Evolutionary conservation across 345 rosid species (phyloP).

Genomic region (Erucastrum elatum): DNA sequence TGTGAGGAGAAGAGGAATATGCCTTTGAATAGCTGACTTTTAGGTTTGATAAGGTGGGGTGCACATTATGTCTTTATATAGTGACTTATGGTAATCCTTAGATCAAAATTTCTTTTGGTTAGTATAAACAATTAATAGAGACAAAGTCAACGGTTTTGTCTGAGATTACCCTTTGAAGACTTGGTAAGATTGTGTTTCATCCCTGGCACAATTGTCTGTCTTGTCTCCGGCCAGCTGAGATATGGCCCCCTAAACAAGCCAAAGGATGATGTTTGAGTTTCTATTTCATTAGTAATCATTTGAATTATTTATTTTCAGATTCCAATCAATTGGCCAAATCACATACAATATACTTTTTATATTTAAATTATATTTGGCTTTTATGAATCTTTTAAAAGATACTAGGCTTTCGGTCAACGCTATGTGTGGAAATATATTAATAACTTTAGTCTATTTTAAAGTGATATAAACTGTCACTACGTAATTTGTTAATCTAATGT

Average conservation of each 20-base stretch:
- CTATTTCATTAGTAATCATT: conserved; percentile 7
- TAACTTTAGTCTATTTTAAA: no score
- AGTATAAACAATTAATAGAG: conserved; percentile 16
- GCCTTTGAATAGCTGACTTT: conserved; percentile 31
- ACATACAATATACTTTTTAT: conserved; percentile 14
- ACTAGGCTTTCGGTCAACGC: neutral
- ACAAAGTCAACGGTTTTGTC: conserved; percentile 40
- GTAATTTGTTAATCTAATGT: no score
- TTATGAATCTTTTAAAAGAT: neutral
- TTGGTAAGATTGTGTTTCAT: conserved; percentile 36
- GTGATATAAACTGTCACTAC: no score
- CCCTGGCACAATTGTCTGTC: conserved; percentile 36
- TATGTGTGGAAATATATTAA: no score
- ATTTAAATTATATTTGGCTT: neutral
- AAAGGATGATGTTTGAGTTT: conserved; percentile 32
- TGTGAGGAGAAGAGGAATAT: conserved; percentile 19
- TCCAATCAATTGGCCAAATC: neutral
- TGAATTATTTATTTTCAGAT: neutral
- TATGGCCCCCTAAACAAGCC: conserved; percentile 32
- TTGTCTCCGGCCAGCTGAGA: conserved; percentile 35
- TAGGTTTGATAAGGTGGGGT: conserved; percentile 33
- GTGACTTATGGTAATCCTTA: conserved; percentile 16
- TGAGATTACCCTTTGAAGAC: conserved; percentile 42
- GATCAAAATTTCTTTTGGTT: conserved; percentile 23
- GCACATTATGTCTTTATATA: conserved; percentile 32